Evolutionary conservation across 768 basidiomycete species (phyloP), one percentile per base, ranked within the genome.

Genomic region (Panus rudis): DNA sequence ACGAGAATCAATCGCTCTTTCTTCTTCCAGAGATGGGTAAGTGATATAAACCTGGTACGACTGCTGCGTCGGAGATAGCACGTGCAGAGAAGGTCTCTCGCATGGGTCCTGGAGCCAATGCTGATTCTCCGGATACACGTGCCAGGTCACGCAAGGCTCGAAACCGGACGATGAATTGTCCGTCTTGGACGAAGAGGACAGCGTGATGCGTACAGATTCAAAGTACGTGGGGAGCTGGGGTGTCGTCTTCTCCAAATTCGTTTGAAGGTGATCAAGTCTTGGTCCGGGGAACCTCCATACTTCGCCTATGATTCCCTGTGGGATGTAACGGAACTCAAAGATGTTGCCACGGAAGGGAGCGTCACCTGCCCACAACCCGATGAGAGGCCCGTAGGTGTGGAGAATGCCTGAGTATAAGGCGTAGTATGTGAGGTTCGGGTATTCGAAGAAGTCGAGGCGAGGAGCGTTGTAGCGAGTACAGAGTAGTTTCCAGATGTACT

Each of bases 281-380:
- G 28, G n/a, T n/a, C 10, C 28, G n/a, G 28, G 11, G 25, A 53
- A 52, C 16, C 42, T 37, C 55, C 55, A 56, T 14, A 50, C 50
- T 16, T 56, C 55, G 32, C 55, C 55, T 19, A 49, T 38, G 19
- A 56, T 50, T 16, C 52, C 38, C 39, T 43, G 47, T 22, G 20
- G 12, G 27, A 41, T 52, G 27, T 52, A 21, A 10, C 55, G 52
- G 40, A 56, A 56, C 43, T 56, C 50, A 34, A 56, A 28, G 30
- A 56, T 35, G 37, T 47, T 51, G 1, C 55, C 55, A 10, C 21
- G 24, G 41, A 45, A 56, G 1, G 55, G 55, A 22, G 50, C 49
- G 25, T 56, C 55, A 43, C 55, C 52, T 14, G 52, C 53, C 55
- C 55, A 56, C 12, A 52, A 26, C 2, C 55, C 55, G 0, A 56